These are phyloP conservation scores for Lachnellula arida DNA, from an alignment of 2,329 filamentous ascomycete genomes.

Conservation along the genomic window DNA sequence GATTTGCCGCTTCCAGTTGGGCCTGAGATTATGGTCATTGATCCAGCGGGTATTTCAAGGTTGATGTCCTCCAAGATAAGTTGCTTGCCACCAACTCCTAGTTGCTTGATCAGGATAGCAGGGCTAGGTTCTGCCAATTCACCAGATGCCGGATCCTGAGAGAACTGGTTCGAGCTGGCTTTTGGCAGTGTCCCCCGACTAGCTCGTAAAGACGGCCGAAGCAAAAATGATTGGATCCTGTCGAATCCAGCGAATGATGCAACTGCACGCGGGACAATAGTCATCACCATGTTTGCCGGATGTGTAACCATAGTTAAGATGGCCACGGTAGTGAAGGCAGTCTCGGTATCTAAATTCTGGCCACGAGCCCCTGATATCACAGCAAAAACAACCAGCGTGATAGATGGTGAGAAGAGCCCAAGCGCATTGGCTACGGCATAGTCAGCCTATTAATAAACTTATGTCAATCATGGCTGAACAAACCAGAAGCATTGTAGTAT, in stretches of 20 bases:
- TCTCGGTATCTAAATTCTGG: not conserved
- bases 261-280: not conserved
- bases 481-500: conserved; percentile 35
- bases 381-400: conserved; percentile 4
- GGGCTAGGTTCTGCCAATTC: not conserved
- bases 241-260: conserved; percentile 6
- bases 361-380: not conserved
- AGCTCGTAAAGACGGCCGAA: conserved; percentile 6
- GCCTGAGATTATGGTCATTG: conserved; percentile 21
- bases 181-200: not conserved
- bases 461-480: not conserved
- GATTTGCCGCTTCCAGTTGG: conserved; percentile 32
- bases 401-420: conserved; percentile 4
- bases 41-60: conserved; percentile 9
- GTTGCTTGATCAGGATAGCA: conserved; percentile 4
- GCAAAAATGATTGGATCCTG: conserved; percentile 28
- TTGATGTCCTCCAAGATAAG: conserved; percentile 12
- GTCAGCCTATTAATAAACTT: not conserved
- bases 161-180: not conserved
- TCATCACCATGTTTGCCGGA: conserved; percentile 6
- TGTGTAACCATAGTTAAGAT: conserved; percentile 4
- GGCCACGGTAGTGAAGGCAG: conserved; percentile 4
- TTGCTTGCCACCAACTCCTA: conserved; percentile 3
- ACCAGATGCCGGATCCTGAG: not conserved
- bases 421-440: conserved; percentile 2